These are phyloP conservation scores for Alisma plantagoaquatica DNA, from an alignment of 106 monocot genomes.

Conservation along the genomic window DNA sequence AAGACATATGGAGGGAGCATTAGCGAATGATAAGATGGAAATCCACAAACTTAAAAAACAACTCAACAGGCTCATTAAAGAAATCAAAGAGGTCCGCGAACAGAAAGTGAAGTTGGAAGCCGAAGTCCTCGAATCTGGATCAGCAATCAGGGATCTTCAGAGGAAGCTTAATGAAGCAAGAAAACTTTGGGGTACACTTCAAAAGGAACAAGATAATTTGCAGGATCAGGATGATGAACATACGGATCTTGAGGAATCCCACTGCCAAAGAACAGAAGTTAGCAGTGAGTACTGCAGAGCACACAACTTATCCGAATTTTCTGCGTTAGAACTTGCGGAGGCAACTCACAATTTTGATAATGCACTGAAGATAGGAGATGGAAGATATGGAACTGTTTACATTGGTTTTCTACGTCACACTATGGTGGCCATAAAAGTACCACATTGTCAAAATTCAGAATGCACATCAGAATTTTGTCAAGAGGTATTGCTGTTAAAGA, in stretches of 20 bases:
- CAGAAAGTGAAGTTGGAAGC: constrained; percentile 16
- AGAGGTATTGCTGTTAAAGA: constrained; percentile 30
- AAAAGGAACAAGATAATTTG: constrained; percentile 25
- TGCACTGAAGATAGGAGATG: constrained; percentile 44
- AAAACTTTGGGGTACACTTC: constrained; percentile 13
- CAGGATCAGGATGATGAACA: constrained; percentile 22
- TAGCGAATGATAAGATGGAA: constrained; percentile 13
- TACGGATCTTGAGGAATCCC: no score
- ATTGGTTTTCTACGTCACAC: constrained; percentile 46
- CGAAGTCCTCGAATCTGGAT: constrained; percentile 8
- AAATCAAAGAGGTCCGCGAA: constrained; percentile 19
- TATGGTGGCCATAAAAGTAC: constrained; percentile 50
- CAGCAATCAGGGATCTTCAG: constrained; percentile 18
- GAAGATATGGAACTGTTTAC: constrained; percentile 50
- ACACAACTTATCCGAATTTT: constrained; percentile 34
- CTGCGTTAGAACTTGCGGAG: constrained; percentile 28
- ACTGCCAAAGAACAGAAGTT: constrained; percentile 15
- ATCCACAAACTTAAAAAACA: constrained; percentile 12
- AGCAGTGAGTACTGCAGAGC: neutral
- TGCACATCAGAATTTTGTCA: constrained; percentile 34
- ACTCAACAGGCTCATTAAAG: constrained; percentile 10
- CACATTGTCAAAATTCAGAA: constrained; percentile 29
- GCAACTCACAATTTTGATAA: constrained; percentile 43
- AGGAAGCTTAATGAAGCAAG: constrained; percentile 17
- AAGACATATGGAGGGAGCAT: constrained; percentile 21